Conservation (phyloP, 345 rosid species). For the Boechera divaricarpa region DNA sequence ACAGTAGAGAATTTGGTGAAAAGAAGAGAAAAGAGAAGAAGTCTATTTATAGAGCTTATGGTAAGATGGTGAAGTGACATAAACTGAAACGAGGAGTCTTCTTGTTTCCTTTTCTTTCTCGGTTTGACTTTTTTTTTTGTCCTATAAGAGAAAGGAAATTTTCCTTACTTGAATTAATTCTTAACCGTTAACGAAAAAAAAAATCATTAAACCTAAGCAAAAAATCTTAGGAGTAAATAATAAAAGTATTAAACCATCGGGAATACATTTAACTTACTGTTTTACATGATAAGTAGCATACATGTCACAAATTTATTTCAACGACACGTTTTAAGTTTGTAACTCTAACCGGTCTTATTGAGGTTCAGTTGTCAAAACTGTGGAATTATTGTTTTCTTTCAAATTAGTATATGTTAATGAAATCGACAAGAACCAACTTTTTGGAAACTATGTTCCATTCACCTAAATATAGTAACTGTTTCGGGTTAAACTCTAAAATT, state of each 20-base stretch:
- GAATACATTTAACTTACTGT: too few relatives aligned
- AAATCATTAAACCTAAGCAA: too few relatives aligned
- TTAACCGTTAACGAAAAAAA: neutral
- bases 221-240: too few relatives aligned
- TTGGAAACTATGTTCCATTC: neutral
- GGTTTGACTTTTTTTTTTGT: neutral
- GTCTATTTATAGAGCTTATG: constrained; percentile 26
- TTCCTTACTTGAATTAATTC: neutral
- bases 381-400: neutral
- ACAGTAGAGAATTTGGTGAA: constrained; percentile 1
- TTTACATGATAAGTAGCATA: too few relatives aligned
- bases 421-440: neutral
- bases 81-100: neutral
- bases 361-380: neutral
- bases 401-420: neutral
- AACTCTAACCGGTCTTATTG: too few relatives aligned
- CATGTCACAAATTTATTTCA: too few relatives aligned
- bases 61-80: neutral
- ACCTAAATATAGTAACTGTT: constrained; percentile 4
- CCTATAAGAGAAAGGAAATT: neutral
- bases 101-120: constrained; percentile 20
- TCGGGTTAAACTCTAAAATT: neutral
- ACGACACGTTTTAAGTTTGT: too few relatives aligned
- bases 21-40: neutral
- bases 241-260: too few relatives aligned